A percentile compares a stretch with the other conserved stretches of the same genome.
phyloP scores from a whole-genome alignment of 768 basidiomycete genomes.

The Leccinum variicolor region DNA sequence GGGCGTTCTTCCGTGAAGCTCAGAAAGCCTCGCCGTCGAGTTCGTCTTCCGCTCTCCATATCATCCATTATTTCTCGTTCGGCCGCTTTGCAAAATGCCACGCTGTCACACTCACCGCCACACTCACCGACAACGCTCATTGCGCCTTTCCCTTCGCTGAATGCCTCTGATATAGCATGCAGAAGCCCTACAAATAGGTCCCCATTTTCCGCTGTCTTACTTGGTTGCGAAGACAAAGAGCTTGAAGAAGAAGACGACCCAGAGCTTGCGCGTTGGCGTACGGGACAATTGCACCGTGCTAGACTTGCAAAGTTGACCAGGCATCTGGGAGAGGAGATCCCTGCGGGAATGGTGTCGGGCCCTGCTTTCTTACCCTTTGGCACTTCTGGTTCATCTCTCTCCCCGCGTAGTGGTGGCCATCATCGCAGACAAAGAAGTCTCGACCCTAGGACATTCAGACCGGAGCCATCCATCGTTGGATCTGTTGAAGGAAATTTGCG shows the following conservation, averaged over 20 bases:
- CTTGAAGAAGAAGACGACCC: slow-evolving; percentile 3
- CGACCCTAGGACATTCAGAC: slow-evolving; percentile 7
- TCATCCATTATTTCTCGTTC: slow-evolving; percentile 1
- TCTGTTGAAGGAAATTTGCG: slow-evolving; percentile 10
- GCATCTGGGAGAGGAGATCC: slow-evolving; percentile 37
- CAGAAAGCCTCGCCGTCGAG: background rate
- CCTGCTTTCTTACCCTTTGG: slow-evolving; percentile 2
- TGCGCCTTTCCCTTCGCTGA: slow-evolving; percentile 10
- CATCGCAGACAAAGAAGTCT: slow-evolving; percentile 18
- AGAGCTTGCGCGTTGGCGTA: background rate
- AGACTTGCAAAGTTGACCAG: slow-evolving; percentile 37
- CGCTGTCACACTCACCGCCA: background rate
- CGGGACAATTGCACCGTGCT: slow-evolving; percentile 28
- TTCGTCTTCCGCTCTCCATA: background rate
- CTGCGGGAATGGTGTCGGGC: slow-evolving; percentile 32
- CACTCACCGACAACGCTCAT: slow-evolving; percentile 4
- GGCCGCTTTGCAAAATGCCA: background rate
- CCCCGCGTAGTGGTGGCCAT: background rate
- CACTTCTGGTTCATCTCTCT: background rate
- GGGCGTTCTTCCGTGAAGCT: background rate
- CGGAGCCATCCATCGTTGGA: background rate
- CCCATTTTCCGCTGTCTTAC: slow-evolving; percentile 11
- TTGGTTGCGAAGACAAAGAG: slow-evolving; percentile 5
- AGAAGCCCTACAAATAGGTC: slow-evolving; percentile 12
- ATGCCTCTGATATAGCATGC: slow-evolving; percentile 6